Evolutionary conservation across 768 basidiomycete genomes (phyloP).

Genomic region (Sarcodon aspratus): DNA sequence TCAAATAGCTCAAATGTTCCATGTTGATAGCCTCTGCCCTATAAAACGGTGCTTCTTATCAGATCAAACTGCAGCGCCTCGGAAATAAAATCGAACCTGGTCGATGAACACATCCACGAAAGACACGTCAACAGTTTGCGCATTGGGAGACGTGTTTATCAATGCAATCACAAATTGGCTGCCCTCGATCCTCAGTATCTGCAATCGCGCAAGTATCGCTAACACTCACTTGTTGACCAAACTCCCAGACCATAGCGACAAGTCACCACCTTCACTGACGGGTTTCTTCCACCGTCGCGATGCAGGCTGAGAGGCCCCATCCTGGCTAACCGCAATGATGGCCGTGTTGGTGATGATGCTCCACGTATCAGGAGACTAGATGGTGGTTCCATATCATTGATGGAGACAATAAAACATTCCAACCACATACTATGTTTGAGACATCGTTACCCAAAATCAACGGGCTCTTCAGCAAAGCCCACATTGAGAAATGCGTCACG

Average conservation of each 20-base stretch:
- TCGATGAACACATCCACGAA: constrained; percentile 23
- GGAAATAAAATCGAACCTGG: constrained; percentile 9
- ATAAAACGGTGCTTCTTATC: not conserved
- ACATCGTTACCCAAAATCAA: constrained; percentile 30
- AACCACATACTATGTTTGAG: constrained; percentile 19
- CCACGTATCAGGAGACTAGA: constrained; percentile 21
- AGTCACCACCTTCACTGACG: constrained; percentile 14
- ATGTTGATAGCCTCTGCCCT: constrained; percentile 13
- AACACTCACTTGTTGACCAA: constrained; percentile 19
- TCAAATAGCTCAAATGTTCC: constrained; percentile 17
- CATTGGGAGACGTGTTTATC: constrained; percentile 20
- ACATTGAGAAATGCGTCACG: constrained; percentile 29
- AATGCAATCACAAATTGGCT: constrained; percentile 22
- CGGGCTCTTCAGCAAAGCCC: constrained; percentile 29
- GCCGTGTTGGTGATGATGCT: constrained; percentile 26
- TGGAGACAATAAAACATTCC: not conserved
- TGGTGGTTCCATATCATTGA: not conserved
- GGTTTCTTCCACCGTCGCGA: constrained; percentile 22
- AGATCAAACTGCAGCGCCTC: not conserved
- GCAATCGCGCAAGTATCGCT: not conserved
- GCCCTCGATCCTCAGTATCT: not conserved
- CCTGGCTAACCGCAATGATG: constrained; percentile 24
- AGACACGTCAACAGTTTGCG: constrained; percentile 16
- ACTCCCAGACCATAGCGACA: constrained; percentile 22
- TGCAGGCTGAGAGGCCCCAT: constrained; percentile 18